These are phyloP conservation scores for Populus simonii DNA, from an alignment of 345 rosid species.

Conservation along the genomic window DNA sequence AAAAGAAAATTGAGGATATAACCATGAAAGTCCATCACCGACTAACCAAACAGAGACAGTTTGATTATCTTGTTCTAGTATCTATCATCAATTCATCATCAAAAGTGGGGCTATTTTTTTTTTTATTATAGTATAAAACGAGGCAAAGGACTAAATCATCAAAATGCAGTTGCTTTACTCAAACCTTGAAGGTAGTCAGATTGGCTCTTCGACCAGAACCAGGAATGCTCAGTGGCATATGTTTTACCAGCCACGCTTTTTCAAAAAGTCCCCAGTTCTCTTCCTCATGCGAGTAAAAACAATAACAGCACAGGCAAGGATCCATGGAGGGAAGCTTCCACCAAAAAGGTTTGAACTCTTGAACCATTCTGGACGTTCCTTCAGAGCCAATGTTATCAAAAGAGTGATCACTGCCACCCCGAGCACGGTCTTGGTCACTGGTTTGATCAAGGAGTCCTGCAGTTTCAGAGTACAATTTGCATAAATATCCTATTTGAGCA, in stretches of 20 bases:
- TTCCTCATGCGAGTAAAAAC: conserved; percentile 92
- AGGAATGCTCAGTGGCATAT: not conserved
- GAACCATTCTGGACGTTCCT: conserved; percentile 70
- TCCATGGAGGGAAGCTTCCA: conserved; percentile 80
- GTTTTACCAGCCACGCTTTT: conserved; percentile 40
- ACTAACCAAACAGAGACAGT: not conserved
- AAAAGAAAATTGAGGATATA: too few species aligned
- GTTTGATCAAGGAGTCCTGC: conserved; percentile 84
- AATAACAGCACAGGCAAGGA: conserved; percentile 77
- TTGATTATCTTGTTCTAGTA: not conserved
- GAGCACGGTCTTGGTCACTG: conserved; percentile 74
- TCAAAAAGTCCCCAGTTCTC: conserved; percentile 70
- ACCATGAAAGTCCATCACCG: too few species aligned
- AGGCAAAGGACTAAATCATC: not conserved
- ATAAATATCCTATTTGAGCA: not conserved
- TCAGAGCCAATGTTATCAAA: conserved; percentile 49
- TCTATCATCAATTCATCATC: not conserved
- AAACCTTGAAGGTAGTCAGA: not conserved
- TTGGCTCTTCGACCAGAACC: not conserved
- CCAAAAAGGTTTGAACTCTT: conserved; percentile 39
- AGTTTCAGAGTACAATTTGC: conserved; percentile 18
- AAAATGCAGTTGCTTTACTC: not conserved
- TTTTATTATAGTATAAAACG: not conserved
- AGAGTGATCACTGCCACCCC: conserved; percentile 53
- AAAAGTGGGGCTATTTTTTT: not conserved